Evolutionary conservation across 2,329 filamentous ascomycete species (phyloP), one percentile per base, ranked within the genome.

Genomic region (Diaporthe batatas): DNA sequence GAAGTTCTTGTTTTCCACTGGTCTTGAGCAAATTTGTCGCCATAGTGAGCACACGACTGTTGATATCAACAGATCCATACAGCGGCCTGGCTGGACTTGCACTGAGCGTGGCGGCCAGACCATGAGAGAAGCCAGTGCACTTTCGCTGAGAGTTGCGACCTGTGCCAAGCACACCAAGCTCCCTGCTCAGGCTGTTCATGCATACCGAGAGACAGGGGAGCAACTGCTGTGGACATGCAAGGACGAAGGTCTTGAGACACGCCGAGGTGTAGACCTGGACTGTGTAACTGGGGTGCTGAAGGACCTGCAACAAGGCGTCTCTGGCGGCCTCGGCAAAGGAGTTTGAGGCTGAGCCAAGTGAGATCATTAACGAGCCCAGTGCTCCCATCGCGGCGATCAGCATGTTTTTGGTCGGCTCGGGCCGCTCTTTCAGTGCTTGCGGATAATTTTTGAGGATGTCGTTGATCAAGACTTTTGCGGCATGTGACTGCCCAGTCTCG

Each of bases 281-380:
- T 6, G 95, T 96, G 82, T 98, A 98, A 82, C 94, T 98, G 0
- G 95, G 94, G 82, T 99, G 96, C 77, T 97, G 94, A 34, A 98
- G 86, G 7, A 98, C 94, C 80, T 98, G 95, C 51, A 98, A 86
- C 42, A 99, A 85, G 5, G 93, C 93, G 81, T 99, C 96, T 65
- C 96, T 90, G 80, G 94, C 97, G 18, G 88, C 81, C 75, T 99
- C 97, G 10, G 94, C 93, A 77, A 98, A 91, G 69, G 86, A 86
- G 75, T 91, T 93, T 44, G 94, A 89, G 2, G 95, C 95, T 25
- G 96, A 96, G 4, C 95, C 96, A 5, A 99, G 87, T 0, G 90
- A 92, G 53, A 88, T 86, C 74, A 98, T 93, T 44, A 99, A 85
- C 5, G 94, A 93, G 1, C 93, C 90, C 7, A 98, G 84, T 1